phyloP scores from a whole-genome alignment of 345 rosid species.

The Citrus sp. region DNA sequence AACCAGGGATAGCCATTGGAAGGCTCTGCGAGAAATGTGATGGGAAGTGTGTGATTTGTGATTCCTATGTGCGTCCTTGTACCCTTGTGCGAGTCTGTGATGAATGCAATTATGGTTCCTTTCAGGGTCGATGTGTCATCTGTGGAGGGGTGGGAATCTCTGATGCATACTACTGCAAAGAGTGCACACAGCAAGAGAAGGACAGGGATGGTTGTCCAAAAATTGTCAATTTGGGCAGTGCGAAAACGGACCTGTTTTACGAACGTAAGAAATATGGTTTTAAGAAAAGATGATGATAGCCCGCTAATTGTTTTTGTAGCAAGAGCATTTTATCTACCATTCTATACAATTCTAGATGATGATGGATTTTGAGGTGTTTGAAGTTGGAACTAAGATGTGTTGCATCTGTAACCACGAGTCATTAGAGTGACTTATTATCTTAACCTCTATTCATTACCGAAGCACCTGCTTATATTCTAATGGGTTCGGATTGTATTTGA shows the following conservation, averaged over 20 bases:
- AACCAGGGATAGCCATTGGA: constrained; percentile 49
- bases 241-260: constrained; percentile 41
- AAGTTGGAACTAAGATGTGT: not conserved
- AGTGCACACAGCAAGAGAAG: constrained; percentile 47
- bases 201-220: constrained; percentile 51
- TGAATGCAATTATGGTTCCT: constrained; percentile 47
- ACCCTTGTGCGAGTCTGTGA: constrained; percentile 47
- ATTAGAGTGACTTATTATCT: not conserved
- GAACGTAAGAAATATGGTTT: constrained; percentile 46
- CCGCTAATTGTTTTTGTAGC: not conserved
- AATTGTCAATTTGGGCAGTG: constrained; percentile 40
- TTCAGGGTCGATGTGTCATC: constrained; percentile 47
- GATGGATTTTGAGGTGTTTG: not conserved
- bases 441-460: not conserved
- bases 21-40: constrained; percentile 43
- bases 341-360: not conserved
- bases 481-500: not conserved
- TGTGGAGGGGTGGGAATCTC: constrained; percentile 51
- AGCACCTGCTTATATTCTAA: constrained; percentile 4
- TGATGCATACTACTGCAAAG: constrained; percentile 53
- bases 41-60: constrained; percentile 46
- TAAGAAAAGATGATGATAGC: constrained; percentile 35
- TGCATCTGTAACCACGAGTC: not conserved
- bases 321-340: no score
- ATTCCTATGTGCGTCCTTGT: constrained; percentile 46